Percentiles rank a stretch among this genome's conserved stretches.
Conservation (phyloP, 805 yeast species). For the Tetrapisispora namnaoensis region DNA sequence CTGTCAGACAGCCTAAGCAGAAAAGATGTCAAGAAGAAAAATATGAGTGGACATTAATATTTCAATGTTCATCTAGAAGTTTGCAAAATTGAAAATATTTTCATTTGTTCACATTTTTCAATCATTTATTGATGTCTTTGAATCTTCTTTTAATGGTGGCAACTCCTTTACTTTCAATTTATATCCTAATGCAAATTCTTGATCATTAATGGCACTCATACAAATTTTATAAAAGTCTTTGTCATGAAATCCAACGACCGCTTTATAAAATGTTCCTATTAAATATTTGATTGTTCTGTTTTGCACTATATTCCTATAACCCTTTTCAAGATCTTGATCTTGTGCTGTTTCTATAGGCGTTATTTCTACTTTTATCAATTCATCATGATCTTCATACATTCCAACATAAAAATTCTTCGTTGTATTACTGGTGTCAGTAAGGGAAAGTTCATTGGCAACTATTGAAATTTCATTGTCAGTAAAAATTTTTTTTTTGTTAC, state of each 20-base stretch:
- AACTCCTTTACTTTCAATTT: constrained; percentile 16
- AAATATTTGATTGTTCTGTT: constrained; percentile 11
- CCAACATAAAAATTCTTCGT: constrained; percentile 31
- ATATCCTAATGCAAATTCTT: constrained; percentile 26
- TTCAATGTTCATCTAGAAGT: too few species aligned
- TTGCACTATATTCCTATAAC: constrained; percentile 3
- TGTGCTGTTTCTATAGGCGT: not conserved
- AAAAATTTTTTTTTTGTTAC: not conserved
- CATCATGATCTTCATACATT: constrained; percentile 25
- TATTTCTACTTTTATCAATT: constrained; percentile 1
- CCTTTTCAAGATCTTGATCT: constrained; percentile 7
- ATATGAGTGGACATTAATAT: not conserved
- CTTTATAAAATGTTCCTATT: constrained; percentile 23
- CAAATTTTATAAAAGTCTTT: constrained; percentile 22
- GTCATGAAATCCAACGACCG: constrained; percentile 28
- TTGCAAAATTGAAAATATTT: too few species aligned
- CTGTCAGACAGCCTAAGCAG: not conserved
- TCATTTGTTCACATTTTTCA: not conserved
- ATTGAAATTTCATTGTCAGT: not conserved
- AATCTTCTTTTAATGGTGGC: constrained; percentile 19
- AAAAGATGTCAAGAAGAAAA: too few species aligned
- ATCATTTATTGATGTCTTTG: not conserved
- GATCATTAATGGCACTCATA: constrained; percentile 17
- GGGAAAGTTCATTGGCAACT: not conserved
- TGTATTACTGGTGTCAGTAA: constrained; percentile 10